phyloP scores from a whole-genome alignment of 148 eudicot species.

The Spergularia marina region DNA sequence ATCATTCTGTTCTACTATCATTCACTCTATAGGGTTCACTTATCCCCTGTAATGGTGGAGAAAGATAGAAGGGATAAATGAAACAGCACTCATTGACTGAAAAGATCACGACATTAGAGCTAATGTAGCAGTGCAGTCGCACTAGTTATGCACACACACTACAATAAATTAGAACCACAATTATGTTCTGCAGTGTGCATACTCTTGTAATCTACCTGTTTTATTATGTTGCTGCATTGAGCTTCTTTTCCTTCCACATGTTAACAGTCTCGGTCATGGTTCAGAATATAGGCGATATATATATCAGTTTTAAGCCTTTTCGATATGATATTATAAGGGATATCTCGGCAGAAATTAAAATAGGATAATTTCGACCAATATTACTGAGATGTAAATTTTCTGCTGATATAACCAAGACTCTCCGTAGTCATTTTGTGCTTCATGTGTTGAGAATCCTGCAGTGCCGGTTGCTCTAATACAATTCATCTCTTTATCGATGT shows the following conservation, averaged over 20 bases:
- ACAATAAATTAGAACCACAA: background rate
- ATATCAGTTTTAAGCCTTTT: too few relatives aligned
- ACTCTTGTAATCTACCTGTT: background rate
- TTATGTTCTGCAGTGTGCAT: background rate
- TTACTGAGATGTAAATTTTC: too few relatives aligned
- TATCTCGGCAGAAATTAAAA: too few relatives aligned
- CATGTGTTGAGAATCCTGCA: background rate
- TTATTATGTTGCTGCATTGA: background rate
- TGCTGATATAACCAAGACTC: too few relatives aligned
- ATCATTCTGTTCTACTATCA: background rate
- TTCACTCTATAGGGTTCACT: background rate
- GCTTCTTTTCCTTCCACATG: background rate
- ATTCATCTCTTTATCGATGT: conserved; percentile 35
- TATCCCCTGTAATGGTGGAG: background rate
- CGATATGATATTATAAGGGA: too few relatives aligned
- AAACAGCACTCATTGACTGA: background rate
- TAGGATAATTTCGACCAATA: too few relatives aligned
- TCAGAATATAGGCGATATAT: too few relatives aligned
- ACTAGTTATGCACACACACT: background rate
- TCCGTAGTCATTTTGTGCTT: background rate
- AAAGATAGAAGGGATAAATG: background rate
- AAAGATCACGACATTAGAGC: background rate
- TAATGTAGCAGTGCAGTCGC: background rate
- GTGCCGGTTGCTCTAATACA: conserved; percentile 16
- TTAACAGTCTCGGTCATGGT: too few relatives aligned